These are phyloP conservation scores for Trypanosoma mega DNA, from an alignment of 208 protist genomes.

Conservation along the genomic window DNA sequence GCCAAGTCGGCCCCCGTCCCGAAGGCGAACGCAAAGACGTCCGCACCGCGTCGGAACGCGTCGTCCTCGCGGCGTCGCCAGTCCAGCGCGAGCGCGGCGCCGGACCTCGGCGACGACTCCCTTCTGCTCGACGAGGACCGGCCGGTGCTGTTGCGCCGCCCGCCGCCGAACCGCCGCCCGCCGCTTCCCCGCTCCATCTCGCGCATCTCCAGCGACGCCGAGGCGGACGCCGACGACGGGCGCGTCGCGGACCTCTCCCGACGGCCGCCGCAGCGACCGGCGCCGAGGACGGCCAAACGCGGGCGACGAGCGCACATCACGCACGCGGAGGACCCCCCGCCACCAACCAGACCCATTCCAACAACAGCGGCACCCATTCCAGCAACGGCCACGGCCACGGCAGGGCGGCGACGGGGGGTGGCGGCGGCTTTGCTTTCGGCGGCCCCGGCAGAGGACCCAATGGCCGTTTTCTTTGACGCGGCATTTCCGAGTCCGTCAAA, in stretches of 20 bases:
- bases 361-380: no score
- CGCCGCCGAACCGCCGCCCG: slow-evolving; percentile 27
- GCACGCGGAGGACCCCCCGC: neutral
- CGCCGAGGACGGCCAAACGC: neutral
- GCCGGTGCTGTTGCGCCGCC: slow-evolving; percentile 59
- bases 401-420: no score
- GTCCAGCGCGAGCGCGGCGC: slow-evolving; percentile 36
- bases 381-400: no score
- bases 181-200: slow-evolving; percentile 61
- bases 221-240: slow-evolving; percentile 38
- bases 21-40: neutral
- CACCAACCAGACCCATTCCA: neutral
- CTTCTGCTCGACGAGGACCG: slow-evolving; percentile 53
- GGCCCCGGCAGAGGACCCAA: slow-evolving; percentile 51
- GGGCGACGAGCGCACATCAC: neutral
- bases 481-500: slow-evolving; percentile 84
- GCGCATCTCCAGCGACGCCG: slow-evolving; percentile 31
- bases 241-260: slow-evolving; percentile 32
- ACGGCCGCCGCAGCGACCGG: slow-evolving; percentile 27
- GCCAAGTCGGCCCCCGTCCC: neutral
- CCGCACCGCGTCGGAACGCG: slow-evolving; percentile 13
- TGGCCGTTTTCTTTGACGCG: slow-evolving; percentile 84
- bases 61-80: slow-evolving; percentile 6
- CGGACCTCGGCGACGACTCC: slow-evolving; percentile 50
- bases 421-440: neutral